A percentile compares a stretch with the other conserved stretches of the same genome.
Conservation (phyloP, 2,329 filamentous ascomycete genomes). For the Sclerotinia borealis region DNA sequence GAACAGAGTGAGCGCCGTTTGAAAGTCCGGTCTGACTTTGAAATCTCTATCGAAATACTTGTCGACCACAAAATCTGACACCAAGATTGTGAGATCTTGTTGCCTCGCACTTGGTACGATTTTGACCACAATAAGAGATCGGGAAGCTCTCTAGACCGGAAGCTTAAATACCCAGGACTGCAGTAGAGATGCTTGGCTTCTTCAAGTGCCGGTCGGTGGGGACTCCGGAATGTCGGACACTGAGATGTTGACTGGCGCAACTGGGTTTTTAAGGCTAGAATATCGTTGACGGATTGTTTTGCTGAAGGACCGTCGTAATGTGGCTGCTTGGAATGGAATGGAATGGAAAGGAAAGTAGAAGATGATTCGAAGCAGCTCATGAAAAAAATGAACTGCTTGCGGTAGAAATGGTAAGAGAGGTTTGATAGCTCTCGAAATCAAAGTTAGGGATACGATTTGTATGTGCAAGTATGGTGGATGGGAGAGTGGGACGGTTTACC, state of each 20-base stretch:
- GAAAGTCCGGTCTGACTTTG: no score
- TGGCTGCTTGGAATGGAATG: no score
- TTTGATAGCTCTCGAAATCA: not conserved
- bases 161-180: no score
- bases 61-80: no score
- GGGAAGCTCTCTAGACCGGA: no score
- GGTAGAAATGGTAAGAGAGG: not conserved
- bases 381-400: not conserved
- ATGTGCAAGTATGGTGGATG: no score
- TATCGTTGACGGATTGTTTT: not conserved
- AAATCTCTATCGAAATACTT: no score
- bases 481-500: not conserved
- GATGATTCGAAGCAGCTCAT: not conserved
- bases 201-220: not conserved
- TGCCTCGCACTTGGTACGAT: no score
- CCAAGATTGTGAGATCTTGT: no score
- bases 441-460: not conserved
- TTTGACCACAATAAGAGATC: no score
- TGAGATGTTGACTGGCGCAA: not conserved
- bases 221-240: not conserved
- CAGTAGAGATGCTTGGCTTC: not conserved
- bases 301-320: not conserved
- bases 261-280: not conserved
- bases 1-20: no score
- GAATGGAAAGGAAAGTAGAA: no score